Conservation (phyloP, 108 stramenopile genomes). For the Cyclotella atomus region DNA sequence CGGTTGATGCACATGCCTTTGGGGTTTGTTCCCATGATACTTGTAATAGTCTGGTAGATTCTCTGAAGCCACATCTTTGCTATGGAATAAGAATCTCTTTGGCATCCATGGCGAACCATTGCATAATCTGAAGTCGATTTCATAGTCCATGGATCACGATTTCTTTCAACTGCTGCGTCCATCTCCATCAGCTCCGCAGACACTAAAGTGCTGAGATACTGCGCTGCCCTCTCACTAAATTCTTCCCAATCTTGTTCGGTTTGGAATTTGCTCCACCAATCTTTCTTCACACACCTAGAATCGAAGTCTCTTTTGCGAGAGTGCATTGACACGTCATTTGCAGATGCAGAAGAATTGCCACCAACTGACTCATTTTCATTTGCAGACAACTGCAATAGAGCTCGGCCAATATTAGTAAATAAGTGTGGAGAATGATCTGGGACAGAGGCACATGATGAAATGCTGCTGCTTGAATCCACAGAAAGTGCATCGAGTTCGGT, state of each 20-base stretch:
- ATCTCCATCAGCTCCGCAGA: slow-evolving; percentile 6
- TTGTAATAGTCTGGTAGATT: slow-evolving; percentile 7
- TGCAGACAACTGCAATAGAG: slow-evolving; percentile 15
- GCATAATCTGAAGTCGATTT: neutral
- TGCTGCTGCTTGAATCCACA: slow-evolving; percentile 9
- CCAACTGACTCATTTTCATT: slow-evolving; percentile 13
- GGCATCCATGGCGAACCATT: neutral
- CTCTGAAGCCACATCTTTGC: slow-evolving; percentile 13
- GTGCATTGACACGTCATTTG: neutral
- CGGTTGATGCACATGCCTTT: neutral
- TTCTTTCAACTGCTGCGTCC: neutral
- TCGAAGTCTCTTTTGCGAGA: neutral
- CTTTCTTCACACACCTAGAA: neutral
- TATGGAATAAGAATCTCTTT: slow-evolving; percentile 3
- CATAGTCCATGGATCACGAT: slow-evolving; percentile 7
- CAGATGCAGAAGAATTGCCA: neutral
- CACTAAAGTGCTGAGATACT: slow-evolving; percentile 12
- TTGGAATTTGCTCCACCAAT: slow-evolving; percentile 32
- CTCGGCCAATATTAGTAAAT: slow-evolving; percentile 18
- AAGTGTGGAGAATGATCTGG: slow-evolving; percentile 13
- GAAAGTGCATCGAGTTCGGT: slow-evolving; percentile 11
- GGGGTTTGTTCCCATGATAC: neutral
- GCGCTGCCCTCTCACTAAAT: slow-evolving; percentile 8
- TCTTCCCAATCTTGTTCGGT: slow-evolving; percentile 33
- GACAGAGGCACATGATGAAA: slow-evolving; percentile 2